Evolutionary conservation across 345 rosid genomes (phyloP).

Genomic region (Eucalyptus sp.): DNA sequence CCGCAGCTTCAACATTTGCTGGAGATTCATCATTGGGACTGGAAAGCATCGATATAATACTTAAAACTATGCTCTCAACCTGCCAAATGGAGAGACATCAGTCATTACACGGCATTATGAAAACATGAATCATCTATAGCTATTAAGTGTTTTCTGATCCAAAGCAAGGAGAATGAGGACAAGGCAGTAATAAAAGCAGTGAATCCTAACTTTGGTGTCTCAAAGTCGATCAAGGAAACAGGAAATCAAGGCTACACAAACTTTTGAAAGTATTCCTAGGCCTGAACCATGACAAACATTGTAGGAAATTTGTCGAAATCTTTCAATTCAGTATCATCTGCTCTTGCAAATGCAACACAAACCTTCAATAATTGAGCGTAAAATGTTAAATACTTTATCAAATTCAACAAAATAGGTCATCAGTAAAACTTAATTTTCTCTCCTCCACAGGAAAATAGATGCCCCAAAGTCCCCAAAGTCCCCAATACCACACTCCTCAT

Average conservation of each 20-base stretch:
- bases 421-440: not conserved
- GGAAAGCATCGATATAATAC: constrained; percentile 86
- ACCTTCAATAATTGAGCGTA: not conserved
- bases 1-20: constrained; percentile 90
- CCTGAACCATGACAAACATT: not conserved
- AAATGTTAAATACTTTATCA: not conserved
- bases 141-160: not conserved
- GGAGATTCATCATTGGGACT: constrained; percentile 91
- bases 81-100: constrained; percentile 1
- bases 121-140: not conserved
- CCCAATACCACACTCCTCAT: not conserved
- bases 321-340: not conserved
- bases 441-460: not conserved
- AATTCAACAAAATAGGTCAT: not conserved
- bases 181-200: not conserved
- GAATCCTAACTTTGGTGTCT: not conserved
- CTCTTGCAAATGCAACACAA: not conserved
- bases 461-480: not conserved
- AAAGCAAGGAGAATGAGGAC: not conserved
- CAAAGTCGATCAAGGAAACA: not conserved
- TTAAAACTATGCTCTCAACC: constrained; percentile 87
- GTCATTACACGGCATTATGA: not conserved
- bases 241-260: not conserved
- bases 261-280: not conserved
- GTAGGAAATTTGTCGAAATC: not conserved